Base-by-base conservation (phyloP, 768 basidiomycete genomes). In the Tricholoma furcatifolium region DNA sequence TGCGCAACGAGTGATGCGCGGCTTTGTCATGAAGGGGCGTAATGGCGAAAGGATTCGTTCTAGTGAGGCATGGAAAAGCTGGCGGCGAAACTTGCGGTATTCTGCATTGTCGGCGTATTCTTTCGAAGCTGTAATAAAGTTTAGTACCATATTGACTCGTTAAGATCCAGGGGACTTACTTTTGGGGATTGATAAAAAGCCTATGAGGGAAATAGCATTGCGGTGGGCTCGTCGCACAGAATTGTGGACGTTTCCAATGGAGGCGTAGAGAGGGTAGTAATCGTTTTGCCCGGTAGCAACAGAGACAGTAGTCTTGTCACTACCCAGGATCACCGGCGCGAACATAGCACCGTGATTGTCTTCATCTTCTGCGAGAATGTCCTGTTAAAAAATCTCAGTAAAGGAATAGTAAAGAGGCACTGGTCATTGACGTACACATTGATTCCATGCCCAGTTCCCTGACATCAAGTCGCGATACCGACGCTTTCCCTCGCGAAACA, bases 241-340 rank as follows among this genome's bases (percentile, higher is more conserved):
- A n/a, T n/a, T 74, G 23, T 67, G 60, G 2, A 72, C 39, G 40
- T 68, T 64, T 2, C 72, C 72, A 43, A 65, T 60, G 0, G 69
- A 70, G 6, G 62, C 21, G n/a, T n/a, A n/a, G n/a, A n/a, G n/a
- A n/a, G n/a, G n/a, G n/a, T n/a, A n/a, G n/a, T n/a, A n/a, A n/a
- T 53, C 74, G 74, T 0, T 71, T 39, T 75, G 63, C 0, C 72
- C 69, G 0, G 70, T 73, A 0, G 66, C 69, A 24, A 73, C 67
- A 2, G 71, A 74, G 4, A 70, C 68, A 0, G 65, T 70, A 0
- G 72, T 74, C 50, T 75, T 74, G 48, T 75, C 69, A 30, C 68
- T 70, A 2, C 73, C 70, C n/a, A 68, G 58, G 18, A 74, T 65
- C 23, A 72, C 46, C 0, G 73, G 71, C 1, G 62, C 60, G 50